phyloP scores from a whole-genome alignment of 148 eudicot genomes.

The Dysphania ambrosioides region DNA sequence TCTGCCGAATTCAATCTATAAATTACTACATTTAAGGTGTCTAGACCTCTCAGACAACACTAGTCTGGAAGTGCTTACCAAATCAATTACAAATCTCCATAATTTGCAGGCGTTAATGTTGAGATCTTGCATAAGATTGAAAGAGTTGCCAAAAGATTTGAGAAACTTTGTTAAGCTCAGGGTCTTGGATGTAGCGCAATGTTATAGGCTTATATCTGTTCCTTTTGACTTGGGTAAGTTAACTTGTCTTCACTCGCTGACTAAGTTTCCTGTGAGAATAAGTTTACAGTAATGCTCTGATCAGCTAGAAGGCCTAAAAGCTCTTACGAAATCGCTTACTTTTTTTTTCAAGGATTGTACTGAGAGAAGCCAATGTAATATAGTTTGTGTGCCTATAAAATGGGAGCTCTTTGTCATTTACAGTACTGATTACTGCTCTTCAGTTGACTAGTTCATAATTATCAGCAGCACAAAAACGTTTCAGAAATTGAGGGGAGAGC shows the following conservation, averaged over 20 bases:
- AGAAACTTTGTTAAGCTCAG: slow-evolving; percentile 15
- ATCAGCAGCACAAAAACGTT: no score
- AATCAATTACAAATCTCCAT: slow-evolving; percentile 15
- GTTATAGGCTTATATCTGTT: slow-evolving; percentile 8
- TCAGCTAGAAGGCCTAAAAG: slow-evolving; percentile 21
- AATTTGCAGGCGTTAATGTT: slow-evolving; percentile 20
- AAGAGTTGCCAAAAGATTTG: slow-evolving; percentile 20
- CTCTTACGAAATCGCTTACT: no score
- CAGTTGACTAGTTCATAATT: no score
- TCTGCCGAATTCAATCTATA: slow-evolving; percentile 12
- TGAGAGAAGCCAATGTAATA: neutral
- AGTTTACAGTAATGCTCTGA: slow-evolving; percentile 3
- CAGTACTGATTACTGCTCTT: no score
- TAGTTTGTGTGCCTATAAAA: neutral
- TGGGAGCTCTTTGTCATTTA: neutral
- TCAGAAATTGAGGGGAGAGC: no score
- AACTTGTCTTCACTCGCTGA: slow-evolving; percentile 16
- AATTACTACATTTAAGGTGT: slow-evolving; percentile 22
- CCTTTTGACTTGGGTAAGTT: slow-evolving; percentile 15
- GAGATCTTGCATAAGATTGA: slow-evolving; percentile 4
- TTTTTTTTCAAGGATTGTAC: no score
- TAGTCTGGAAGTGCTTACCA: slow-evolving; percentile 15
- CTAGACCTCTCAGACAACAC: slow-evolving; percentile 22
- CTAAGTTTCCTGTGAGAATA: slow-evolving; percentile 5
- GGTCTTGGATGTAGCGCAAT: slow-evolving; percentile 15